These are phyloP conservation scores for Lichina pygmaea DNA, from an alignment of 495 filamentous ascomycete species.

Conservation along the genomic window DNA sequence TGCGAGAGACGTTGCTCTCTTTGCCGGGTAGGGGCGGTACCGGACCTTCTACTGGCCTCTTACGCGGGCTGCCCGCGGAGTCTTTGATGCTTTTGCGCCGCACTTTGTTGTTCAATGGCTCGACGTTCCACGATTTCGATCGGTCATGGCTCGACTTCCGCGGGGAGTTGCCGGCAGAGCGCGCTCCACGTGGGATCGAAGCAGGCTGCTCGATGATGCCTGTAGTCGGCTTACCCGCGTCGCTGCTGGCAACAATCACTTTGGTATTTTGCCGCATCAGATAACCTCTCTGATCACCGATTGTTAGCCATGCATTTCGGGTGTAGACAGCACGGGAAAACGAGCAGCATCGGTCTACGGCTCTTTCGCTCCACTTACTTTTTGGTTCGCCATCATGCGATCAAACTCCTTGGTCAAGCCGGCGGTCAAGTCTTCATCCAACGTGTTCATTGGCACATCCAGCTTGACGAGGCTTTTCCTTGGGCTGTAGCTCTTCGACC, in stretches of 20 bases:
- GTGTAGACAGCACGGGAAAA: not conserved
- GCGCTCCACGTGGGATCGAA: constrained; percentile 24
- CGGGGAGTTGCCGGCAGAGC: constrained; percentile 42
- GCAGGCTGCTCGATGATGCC: constrained; percentile 22
- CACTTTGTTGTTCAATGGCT: constrained; percentile 73
- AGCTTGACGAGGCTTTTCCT: constrained; percentile 29
- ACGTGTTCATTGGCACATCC: constrained; percentile 34
- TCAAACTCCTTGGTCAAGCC: constrained; percentile 85
- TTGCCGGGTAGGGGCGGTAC: constrained; percentile 74
- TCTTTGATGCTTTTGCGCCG: constrained; percentile 38
- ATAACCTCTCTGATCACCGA: constrained; percentile 67
- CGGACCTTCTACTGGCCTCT: constrained; percentile 30
- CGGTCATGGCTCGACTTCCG: constrained; percentile 39
- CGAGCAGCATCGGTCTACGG: constrained; percentile 21
- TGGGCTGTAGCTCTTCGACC: constrained; percentile 9
- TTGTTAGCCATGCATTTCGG: constrained; percentile 28
- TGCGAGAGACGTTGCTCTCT: constrained; percentile 41
- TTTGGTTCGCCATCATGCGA: constrained; percentile 86
- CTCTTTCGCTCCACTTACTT: constrained; percentile 27
- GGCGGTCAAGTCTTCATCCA: constrained; percentile 35
- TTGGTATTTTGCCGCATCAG: constrained; percentile 98
- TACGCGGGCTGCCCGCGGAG: constrained; percentile 31
- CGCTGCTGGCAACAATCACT: constrained; percentile 67
- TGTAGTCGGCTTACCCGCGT: constrained; percentile 18
- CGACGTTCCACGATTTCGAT: constrained; percentile 76